Base-by-base conservation (phyloP, 352 stramenopile genomes). In the Globisporangium sylvaticum region DNA sequence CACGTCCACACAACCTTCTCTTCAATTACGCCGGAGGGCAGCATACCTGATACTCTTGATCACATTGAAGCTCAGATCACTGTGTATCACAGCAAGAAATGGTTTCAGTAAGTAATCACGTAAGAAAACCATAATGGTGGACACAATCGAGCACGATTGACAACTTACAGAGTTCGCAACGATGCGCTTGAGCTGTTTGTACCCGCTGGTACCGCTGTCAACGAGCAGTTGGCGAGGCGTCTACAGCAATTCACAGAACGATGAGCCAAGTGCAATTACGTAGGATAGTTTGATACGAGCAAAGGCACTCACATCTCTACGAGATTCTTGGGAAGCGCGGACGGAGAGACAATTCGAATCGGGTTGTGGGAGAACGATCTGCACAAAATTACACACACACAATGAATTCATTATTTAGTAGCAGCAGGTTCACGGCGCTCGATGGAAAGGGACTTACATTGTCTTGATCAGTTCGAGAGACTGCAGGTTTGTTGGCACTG, bases 31-130 rank as follows among this genome's bases (percentile, higher is more conserved):
- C n/a, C n/a, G n/a, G n/a, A n/a, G n/a, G n/a, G 3, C 29, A 59
- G 15, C 34, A 4, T 61, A 68, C 63, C 15, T 37, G 50, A 70
- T 44, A 32, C 58, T 65, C 29, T 34, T 52, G 53, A 70, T 70
- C 20, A 12, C 20, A 14, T 70, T 70, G 48, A 50, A n/a, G 53
- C 65, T 70, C 58, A 70, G n/a, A 29, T 70, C 58, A 4, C 65
- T 70, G 27, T n/a, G 22, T n/a, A 14, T 10, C 9, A 1, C 25
- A 27, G 25, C 25, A 53, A 42, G 12, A 48, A n/a, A n/a, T n/a
- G n/a, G n/a, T n/a, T n/a, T n/a, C n/a, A n/a, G n/a, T n/a, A n/a
- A n/a, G n/a, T n/a, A n/a, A n/a, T n/a, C n/a, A n/a, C n/a, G n/a
- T n/a, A n/a, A n/a, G n/a, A n/a, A n/a, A n/a, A n/a, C n/a, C n/a